Percentiles rank a stretch among this genome's conserved stretches.
Conservation (phyloP, 495 filamentous ascomycete genomes). For the Bacidia rubella region DNA sequence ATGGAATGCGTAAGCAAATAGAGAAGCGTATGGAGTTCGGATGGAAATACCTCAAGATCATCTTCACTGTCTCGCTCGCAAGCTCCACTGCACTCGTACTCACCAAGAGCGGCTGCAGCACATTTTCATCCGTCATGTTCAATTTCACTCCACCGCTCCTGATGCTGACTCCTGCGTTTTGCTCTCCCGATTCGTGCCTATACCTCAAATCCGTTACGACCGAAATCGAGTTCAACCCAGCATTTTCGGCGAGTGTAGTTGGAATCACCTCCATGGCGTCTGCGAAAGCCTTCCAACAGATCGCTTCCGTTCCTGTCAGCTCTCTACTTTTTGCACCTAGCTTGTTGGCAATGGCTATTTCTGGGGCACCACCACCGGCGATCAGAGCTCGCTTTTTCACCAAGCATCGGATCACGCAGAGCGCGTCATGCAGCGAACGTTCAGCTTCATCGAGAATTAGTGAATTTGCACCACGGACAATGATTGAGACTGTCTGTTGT, state of each 20-base stretch:
- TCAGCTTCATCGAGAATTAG: constrained; percentile 95
- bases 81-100: constrained; percentile 95
- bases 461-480: constrained; percentile 84
- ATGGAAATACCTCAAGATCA: constrained; percentile 55
- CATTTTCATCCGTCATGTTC: constrained; percentile 93
- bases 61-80: constrained; percentile 95
- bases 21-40: neutral
- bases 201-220: constrained; percentile 96
- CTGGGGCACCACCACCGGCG: constrained; percentile 88
- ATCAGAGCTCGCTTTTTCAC: constrained; percentile 98
- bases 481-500: constrained; percentile 82
- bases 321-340: constrained; percentile 69
- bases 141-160: constrained; percentile 90
- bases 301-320: constrained; percentile 79
- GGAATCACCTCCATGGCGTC: constrained; percentile 97
- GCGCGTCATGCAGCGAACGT: constrained; percentile 87
- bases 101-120: constrained; percentile 87
- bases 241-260: constrained; percentile 93
- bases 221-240: constrained; percentile 92
- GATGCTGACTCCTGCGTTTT: constrained; percentile 93
- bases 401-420: constrained; percentile 92
- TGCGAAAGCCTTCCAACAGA: constrained; percentile 97
- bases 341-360: constrained; percentile 81
- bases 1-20: neutral
- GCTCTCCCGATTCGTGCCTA: constrained; percentile 84